Evolutionary conservation across 2,329 filamentous ascomycete species (phyloP).

Genomic region (Cryoendolithus antarcticus): DNA sequence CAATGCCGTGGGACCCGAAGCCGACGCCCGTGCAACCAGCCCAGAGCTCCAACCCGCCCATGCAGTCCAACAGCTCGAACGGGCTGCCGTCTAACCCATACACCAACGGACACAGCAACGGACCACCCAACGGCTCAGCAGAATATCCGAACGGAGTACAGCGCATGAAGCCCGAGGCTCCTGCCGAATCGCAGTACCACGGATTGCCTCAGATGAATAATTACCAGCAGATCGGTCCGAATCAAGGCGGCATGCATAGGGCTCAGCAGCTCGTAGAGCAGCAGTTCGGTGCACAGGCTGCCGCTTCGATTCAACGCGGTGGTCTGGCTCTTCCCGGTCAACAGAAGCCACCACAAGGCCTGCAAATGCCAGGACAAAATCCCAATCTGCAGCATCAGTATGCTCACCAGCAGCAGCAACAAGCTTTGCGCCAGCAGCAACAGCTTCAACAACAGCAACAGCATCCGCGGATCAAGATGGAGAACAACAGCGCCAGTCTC

Average conservation of each 20-base stretch:
- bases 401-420: slow-evolving; percentile 20
- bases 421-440: slow-evolving; percentile 23
- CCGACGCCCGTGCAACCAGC: slow-evolving; percentile 40
- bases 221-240: slow-evolving; percentile 13
- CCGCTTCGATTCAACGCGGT: slow-evolving; percentile 43
- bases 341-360: slow-evolving; percentile 20
- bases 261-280: slow-evolving; percentile 45
- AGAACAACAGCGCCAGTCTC: slow-evolving; percentile 18
- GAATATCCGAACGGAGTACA: no score
- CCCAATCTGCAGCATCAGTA: slow-evolving; percentile 27
- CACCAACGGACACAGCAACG: no score
- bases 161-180: slow-evolving; percentile 42
- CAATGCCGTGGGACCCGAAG: slow-evolving; percentile 91
- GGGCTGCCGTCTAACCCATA: no score
- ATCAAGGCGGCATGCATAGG: slow-evolving; percentile 29
- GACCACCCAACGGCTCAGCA: no score
- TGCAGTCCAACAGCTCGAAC: no score
- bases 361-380: slow-evolving; percentile 23
- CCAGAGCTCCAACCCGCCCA: no score
- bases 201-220: slow-evolving; percentile 12
- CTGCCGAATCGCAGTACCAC: slow-evolving; percentile 20
- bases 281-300: slow-evolving; percentile 47
- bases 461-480: slow-evolving; percentile 24
- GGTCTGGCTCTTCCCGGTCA: slow-evolving; percentile 22
- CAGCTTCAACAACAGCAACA: slow-evolving; percentile 17